Evolutionary conservation across 352 stramenopile genomes (phyloP).

Genomic region (Phytopythium helicoides): DNA sequence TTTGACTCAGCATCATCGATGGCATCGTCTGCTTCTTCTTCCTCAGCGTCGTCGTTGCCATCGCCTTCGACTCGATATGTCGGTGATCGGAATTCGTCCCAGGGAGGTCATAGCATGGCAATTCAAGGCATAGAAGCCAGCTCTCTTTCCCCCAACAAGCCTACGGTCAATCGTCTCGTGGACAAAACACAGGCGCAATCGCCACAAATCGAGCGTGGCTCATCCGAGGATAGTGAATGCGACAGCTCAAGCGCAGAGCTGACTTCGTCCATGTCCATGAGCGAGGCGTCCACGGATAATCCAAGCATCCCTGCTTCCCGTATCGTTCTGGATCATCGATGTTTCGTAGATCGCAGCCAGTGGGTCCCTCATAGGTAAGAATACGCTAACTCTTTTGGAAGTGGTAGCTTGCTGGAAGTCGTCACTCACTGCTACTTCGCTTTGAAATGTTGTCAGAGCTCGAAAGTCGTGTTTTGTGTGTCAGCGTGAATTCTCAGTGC

Average conservation of each 20-base stretch:
- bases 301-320: slow-evolving; percentile 1
- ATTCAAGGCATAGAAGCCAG: no score
- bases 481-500: slow-evolving; percentile 61
- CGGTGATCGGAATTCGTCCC: not conserved
- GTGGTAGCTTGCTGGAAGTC: not conserved
- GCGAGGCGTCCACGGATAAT: not conserved
- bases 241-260: not conserved
- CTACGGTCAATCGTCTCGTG: no score
- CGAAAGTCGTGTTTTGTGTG: slow-evolving; percentile 63
- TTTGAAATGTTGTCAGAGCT: no score
- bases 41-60: not conserved
- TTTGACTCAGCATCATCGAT: slow-evolving; percentile 3
- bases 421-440: no score
- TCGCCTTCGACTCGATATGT: slow-evolving; percentile 1
- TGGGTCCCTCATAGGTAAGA: slow-evolving; percentile 44
- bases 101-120: no score
- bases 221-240: slow-evolving; percentile 2
- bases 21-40: not conserved
- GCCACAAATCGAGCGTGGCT: not conserved
- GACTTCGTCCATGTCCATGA: not conserved
- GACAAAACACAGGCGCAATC: no score
- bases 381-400: not conserved
- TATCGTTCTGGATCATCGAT: slow-evolving; percentile 54
- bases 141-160: no score
- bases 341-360: slow-evolving; percentile 55